Evolutionary conservation across 805 yeast species (phyloP).

Genomic region (Yarrowia sp.): DNA sequence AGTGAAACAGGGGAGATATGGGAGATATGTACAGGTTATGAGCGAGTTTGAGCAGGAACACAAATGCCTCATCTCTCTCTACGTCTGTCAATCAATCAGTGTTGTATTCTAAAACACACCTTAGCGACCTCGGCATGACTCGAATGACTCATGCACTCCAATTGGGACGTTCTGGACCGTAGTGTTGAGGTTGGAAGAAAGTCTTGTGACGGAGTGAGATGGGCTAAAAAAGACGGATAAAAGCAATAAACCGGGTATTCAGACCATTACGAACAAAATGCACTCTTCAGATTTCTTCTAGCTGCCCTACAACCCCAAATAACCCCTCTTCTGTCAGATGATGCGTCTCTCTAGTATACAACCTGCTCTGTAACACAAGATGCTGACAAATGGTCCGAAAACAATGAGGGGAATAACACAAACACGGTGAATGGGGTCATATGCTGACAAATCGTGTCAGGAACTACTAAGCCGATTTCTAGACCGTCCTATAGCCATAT

Average conservation of each 20-base stretch:
- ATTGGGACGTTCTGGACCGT: conserved; percentile 4
- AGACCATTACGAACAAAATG: background rate
- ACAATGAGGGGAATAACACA: background rate
- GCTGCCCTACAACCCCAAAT: background rate
- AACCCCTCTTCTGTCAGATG: background rate
- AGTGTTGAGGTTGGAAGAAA: background rate
- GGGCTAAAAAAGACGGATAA: background rate
- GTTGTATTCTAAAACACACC: background rate
- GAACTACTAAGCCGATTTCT: background rate
- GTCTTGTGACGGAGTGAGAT: background rate
- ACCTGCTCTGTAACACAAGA: background rate
- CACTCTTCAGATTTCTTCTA: background rate
- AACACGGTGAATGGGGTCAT: background rate
- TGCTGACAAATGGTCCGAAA: background rate
- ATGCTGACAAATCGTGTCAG: background rate
- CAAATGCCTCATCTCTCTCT: background rate
- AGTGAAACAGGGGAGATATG: no score
- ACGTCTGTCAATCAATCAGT: background rate
- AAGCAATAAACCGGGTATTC: background rate
- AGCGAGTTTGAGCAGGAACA: background rate
- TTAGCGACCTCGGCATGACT: conserved; percentile 13
- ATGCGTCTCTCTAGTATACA: background rate
- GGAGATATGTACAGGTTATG: background rate
- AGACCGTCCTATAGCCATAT: background rate
- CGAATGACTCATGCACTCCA: conserved; percentile 3